Evolutionary conservation across 2,329 filamentous ascomycete genomes (phyloP), one percentile per base, ranked within the genome.

Genomic region (Colletotrichum orchidophilum): DNA sequence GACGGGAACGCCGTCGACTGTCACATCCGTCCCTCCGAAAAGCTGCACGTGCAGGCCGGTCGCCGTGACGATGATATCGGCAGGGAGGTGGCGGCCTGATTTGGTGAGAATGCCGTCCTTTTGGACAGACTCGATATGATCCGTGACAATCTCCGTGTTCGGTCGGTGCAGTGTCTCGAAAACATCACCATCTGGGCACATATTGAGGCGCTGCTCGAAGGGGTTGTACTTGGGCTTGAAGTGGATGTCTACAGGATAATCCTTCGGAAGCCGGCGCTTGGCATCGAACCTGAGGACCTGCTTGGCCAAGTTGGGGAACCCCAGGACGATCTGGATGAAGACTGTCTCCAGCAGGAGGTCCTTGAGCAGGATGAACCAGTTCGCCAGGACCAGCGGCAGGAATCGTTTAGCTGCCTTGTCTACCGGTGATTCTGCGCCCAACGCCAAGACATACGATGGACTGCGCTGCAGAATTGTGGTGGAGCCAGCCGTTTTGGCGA

Each of bases 391-490:
- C 8, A 78, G 62, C 1, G 88, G 88, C n/a, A 91, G 76, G 1
- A 84, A 75, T 2, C 77, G 78, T 11, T 81, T 83, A 3, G 88
- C 72, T 1, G 82, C 75, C 7, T 74, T 77, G 42, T 83, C 79
- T 2, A 83, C 57, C 2, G 72, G 67, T 53, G 83, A 83, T 8
- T 77, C 76, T 27, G 85, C 83, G 0, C 86, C 81, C 1, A 90
- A 75, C n/a, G 87, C 83, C 54, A 92, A 75, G 66, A 95, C 86
- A 76, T 94, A 95, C 0, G 87, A 88, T 0, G 94, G 94, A 55
- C 91, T 94, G 67, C 94, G 90, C 81, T 97, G 94, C 3, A 97
- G 86, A 89, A 96, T 94, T 1, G 93, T 96, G 31, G 95, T 90
- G 15, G 88, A 87, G 5, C 81, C 82, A 5, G 92, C 93, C 49